Evolutionary conservation across 441 rosid species (phyloP).

Genomic region (Mallotus japonicus): DNA sequence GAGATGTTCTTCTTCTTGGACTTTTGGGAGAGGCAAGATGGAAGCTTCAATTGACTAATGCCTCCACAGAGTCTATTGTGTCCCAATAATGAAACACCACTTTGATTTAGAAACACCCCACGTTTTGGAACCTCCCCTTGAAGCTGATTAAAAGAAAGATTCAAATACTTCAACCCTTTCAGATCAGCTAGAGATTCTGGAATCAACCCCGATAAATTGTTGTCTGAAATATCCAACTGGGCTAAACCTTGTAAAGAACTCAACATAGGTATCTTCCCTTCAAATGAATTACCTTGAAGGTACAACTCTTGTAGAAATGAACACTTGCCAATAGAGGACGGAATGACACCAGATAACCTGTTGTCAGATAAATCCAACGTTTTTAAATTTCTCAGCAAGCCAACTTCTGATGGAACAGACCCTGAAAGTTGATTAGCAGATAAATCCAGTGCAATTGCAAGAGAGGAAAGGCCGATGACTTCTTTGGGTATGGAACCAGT

Average conservation of each 20-base stretch:
- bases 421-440: background rate
- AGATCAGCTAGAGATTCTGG: no score
- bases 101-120: no score
- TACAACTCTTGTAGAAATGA: background rate
- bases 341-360: conserved; percentile 3
- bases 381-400: background rate
- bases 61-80: no score
- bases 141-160: no score
- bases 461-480: background rate
- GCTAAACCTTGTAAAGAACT: background rate
- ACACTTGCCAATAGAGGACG: background rate
- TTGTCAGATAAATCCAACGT: background rate
- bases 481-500: conserved; percentile 1
- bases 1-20: background rate
- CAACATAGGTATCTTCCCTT: background rate
- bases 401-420: background rate
- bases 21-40: background rate
- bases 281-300: background rate
- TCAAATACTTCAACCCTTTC: no score
- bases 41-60: no score
- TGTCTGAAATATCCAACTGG: background rate
- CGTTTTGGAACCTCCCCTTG: no score
- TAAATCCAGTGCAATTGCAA: background rate
- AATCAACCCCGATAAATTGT: conserved; percentile 2
- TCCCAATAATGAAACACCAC: no score